These are phyloP conservation scores for Diaporthe eres DNA, from an alignment of 2,329 filamentous ascomycete genomes.

Conservation along the genomic window DNA sequence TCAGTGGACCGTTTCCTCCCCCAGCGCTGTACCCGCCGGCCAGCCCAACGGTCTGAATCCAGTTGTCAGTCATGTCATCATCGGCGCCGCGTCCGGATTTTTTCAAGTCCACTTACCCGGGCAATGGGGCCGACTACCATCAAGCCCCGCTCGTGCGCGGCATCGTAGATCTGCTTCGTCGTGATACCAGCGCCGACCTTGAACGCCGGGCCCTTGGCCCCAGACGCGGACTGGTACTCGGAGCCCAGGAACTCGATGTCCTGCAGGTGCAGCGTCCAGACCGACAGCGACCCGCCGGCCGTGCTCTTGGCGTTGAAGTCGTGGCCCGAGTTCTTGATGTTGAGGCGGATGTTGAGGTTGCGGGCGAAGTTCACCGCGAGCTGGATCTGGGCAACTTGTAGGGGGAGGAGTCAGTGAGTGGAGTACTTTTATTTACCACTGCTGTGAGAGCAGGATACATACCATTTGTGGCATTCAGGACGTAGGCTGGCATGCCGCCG, in stretches of 20 bases:
- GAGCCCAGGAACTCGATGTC: slow-evolving; percentile 41
- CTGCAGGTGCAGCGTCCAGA: slow-evolving; percentile 53
- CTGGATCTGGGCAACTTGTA: slow-evolving; percentile 57
- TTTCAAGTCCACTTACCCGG: slow-evolving; percentile 19
- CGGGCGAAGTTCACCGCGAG: slow-evolving; percentile 62
- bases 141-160: slow-evolving; percentile 61
- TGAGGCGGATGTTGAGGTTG: slow-evolving; percentile 61
- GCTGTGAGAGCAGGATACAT: neutral
- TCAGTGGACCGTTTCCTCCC: slow-evolving; percentile 69
- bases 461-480: slow-evolving; percentile 28
- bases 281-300: slow-evolving; percentile 54
- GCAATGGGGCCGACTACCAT: slow-evolving; percentile 68
- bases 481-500: slow-evolving; percentile 27
- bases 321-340: slow-evolving; percentile 68
- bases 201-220: slow-evolving; percentile 57
- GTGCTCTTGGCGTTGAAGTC: slow-evolving; percentile 59
- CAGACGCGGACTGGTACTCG: slow-evolving; percentile 40
- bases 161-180: slow-evolving; percentile 64
- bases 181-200: slow-evolving; percentile 69
- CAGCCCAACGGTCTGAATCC: slow-evolving; percentile 61
- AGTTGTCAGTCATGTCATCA: neutral
- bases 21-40: slow-evolving; percentile 63
- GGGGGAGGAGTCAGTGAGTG: neutral
- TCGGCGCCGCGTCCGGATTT: neutral
- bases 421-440: rapidly evolving